These are phyloP conservation scores for Diaporthe ampelina DNA, from an alignment of 2,329 filamentous ascomycete genomes.

Conservation along the genomic window DNA sequence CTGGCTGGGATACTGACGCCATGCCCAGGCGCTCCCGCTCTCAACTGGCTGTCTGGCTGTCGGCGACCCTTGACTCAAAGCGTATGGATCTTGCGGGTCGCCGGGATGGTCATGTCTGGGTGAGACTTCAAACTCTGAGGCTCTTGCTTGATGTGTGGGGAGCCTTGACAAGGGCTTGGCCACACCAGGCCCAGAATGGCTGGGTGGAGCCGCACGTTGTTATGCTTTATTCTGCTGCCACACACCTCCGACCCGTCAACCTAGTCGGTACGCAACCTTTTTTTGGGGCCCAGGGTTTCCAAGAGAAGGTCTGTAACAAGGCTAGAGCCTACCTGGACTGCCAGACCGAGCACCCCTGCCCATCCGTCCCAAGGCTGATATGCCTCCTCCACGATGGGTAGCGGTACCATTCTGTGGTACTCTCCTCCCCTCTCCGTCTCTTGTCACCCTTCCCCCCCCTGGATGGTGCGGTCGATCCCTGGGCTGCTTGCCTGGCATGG, in stretches of 20 bases:
- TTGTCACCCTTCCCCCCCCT: background rate
- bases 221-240: slow-evolving; percentile 37
- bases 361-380: slow-evolving; percentile 51
- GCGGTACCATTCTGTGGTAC: background rate
- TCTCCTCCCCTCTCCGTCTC: background rate
- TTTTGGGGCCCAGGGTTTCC: slow-evolving; percentile 38
- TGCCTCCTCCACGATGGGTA: slow-evolving; percentile 39
- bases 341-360: slow-evolving; percentile 49
- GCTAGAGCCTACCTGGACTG: slow-evolving; percentile 54
- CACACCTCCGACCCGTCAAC: slow-evolving; percentile 36
- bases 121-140: slow-evolving; percentile 40
- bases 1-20: slow-evolving; percentile 35
- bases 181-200: slow-evolving; percentile 36
- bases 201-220: slow-evolving; percentile 38
- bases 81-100: slow-evolving; percentile 25
- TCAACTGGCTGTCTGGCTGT: background rate
- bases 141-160: slow-evolving; percentile 38
- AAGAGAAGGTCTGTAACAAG: slow-evolving; percentile 55
- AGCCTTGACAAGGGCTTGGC: slow-evolving; percentile 36
- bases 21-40: slow-evolving; percentile 35
- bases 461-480: slow-evolving; percentile 49
- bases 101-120: slow-evolving; percentile 40
- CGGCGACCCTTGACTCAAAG: slow-evolving; percentile 37
- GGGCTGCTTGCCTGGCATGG: slow-evolving; percentile 46
- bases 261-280: slow-evolving; percentile 35